phyloP scores from a whole-genome alignment of 495 filamentous ascomycete genomes.

The Hypoxylon fragiforme region DNA sequence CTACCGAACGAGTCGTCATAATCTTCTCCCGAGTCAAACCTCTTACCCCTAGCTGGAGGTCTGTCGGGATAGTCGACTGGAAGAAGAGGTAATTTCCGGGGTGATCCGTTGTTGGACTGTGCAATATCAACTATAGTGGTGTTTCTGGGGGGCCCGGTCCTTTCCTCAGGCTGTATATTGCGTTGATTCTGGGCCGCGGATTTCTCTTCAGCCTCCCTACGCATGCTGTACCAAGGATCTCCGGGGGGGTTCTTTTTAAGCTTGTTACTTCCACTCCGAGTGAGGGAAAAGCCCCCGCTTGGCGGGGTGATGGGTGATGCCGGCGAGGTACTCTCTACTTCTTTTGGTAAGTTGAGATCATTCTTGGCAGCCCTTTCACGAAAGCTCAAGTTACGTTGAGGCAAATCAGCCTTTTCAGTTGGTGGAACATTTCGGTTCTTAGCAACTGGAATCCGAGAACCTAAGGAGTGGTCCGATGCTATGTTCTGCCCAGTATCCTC shows the following conservation, averaged over 20 bases:
- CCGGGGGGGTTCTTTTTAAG: constrained; percentile 50
- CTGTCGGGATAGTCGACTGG: constrained; percentile 21
- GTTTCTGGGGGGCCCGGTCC: constrained; percentile 10
- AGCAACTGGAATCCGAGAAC: constrained; percentile 35
- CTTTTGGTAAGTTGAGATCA: constrained; percentile 38
- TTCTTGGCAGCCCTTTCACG: constrained; percentile 50
- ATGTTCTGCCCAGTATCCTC: constrained; percentile 40
- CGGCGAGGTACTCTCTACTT: constrained; percentile 26
- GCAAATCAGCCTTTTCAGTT: constrained; percentile 36
- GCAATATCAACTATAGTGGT: not conserved
- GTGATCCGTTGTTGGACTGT: constrained; percentile 5
- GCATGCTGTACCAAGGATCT: constrained; percentile 42
- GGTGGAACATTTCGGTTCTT: constrained; percentile 24
- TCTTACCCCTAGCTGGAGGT: constrained; percentile 34
- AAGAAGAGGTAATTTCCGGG: constrained; percentile 2
- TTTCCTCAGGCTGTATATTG: constrained; percentile 3
- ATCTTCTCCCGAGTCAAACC: constrained; percentile 23
- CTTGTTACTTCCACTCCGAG: constrained; percentile 51
- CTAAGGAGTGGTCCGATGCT: constrained; percentile 31
- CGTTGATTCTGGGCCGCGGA: constrained; percentile 15
- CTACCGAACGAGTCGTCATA: constrained; percentile 23
- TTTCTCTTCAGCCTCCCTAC: constrained; percentile 40
- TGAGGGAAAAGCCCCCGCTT: constrained; percentile 34
- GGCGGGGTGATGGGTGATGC: constrained; percentile 32
- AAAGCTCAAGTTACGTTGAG: constrained; percentile 55